These are phyloP conservation scores for Fusarium nisikadoi DNA, from an alignment of 2,329 filamentous ascomycete genomes.

Conservation along the genomic window DNA sequence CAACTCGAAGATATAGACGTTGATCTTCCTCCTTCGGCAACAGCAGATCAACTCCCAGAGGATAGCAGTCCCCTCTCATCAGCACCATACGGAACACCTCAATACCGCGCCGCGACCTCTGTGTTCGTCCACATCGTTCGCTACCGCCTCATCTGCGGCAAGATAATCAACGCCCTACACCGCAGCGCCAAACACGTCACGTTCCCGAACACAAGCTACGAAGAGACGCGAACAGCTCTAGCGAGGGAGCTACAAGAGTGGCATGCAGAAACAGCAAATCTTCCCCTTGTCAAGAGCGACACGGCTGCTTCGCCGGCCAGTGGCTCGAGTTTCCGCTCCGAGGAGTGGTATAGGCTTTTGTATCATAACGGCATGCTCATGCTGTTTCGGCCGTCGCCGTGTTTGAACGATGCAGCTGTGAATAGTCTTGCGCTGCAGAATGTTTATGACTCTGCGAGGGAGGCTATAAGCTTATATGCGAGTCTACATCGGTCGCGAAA, in stretches of 20 bases:
- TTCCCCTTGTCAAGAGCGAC: conserved; percentile 45
- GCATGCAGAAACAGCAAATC: conserved; percentile 42
- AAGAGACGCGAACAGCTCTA: conserved; percentile 35
- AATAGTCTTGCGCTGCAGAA: conserved; percentile 48
- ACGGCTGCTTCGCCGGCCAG: conserved; percentile 27
- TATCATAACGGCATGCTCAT: conserved; percentile 57
- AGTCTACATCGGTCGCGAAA: conserved; percentile 56
- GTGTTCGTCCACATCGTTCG: conserved; percentile 54
- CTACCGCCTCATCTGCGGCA: conserved; percentile 55
- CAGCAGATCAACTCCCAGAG: conserved; percentile 33
- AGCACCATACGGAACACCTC: conserved; percentile 35
- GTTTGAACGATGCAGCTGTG: conserved; percentile 41
- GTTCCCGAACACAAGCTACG: conserved; percentile 9
- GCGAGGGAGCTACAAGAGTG: conserved; percentile 48
- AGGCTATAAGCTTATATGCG: conserved; percentile 56
- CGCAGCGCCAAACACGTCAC: conserved; percentile 40
- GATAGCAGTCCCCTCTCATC: conserved; percentile 26
- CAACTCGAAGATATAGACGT: conserved; percentile 55
- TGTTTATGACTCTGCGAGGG: conserved; percentile 52
- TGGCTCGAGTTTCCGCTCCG: conserved; percentile 53
- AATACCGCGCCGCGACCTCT: conserved; percentile 41
- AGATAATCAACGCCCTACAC: conserved; percentile 50
- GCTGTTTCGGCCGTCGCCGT: conserved; percentile 55
- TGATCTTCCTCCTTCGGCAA: conserved; percentile 44
- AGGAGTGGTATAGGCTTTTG: conserved; percentile 56